Evolutionary conservation across 768 basidiomycete genomes (phyloP).

Genomic region (Auricularia heimuer): DNA sequence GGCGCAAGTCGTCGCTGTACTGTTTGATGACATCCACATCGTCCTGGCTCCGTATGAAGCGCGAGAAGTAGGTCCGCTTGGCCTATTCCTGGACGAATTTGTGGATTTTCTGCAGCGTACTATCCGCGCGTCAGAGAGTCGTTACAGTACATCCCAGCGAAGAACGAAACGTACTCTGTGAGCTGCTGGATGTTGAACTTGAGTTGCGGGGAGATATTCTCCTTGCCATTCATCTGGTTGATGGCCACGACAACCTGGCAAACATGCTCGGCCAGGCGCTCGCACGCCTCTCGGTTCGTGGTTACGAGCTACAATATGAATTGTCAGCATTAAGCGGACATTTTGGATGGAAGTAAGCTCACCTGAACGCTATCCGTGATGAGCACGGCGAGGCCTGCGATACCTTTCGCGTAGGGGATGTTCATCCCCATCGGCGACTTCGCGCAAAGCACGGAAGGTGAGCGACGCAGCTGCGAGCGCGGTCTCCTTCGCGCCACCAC

Average conservation of each 20-base stretch:
- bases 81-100: background rate
- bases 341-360: background rate
- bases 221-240: slow-evolving; percentile 2
- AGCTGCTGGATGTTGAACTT: background rate
- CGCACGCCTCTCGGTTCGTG: background rate
- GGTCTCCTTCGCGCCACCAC: background rate
- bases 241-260: background rate
- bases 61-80: slow-evolving; percentile 1
- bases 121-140: background rate
- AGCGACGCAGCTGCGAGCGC: background rate
- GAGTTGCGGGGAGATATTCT: slow-evolving; percentile 1
- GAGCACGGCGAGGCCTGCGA: background rate
- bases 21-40: background rate
- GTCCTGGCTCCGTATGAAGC: slow-evolving; percentile 3
- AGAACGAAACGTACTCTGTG: background rate
- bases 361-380: slow-evolving; percentile 1
- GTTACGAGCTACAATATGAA: background rate
- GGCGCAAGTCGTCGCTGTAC: slow-evolving; percentile 1
- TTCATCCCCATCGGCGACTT: background rate
- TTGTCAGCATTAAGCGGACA: background rate
- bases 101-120: background rate
- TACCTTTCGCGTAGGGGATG: slow-evolving; percentile 1
- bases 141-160: background rate
- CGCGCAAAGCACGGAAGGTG: background rate
- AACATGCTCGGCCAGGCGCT: slow-evolving; percentile 1